phyloP scores from a whole-genome alignment of 495 filamentous ascomycete species.

The Acidiella bohemica region DNA sequence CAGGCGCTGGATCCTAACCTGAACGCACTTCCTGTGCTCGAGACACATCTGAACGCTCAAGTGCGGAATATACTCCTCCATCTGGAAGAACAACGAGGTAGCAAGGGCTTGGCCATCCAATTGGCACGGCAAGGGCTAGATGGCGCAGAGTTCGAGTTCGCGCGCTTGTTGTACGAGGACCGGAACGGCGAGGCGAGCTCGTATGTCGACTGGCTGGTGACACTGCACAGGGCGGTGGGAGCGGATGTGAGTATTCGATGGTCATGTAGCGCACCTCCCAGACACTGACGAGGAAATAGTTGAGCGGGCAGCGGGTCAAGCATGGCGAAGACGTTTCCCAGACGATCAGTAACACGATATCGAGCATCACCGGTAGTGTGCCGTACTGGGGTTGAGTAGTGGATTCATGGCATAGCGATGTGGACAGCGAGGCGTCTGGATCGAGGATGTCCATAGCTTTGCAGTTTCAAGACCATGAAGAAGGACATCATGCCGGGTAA shows the following conservation, averaged over 20 bases:
- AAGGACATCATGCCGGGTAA: too few relatives aligned
- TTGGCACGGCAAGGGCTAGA: slow-evolving; percentile 86
- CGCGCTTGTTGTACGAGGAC: slow-evolving; percentile 78
- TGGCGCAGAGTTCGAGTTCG: slow-evolving; percentile 94
- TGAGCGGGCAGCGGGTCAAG: slow-evolving; percentile 17
- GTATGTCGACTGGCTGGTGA: slow-evolving; percentile 97
- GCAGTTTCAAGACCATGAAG: too few relatives aligned
- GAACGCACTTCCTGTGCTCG: slow-evolving; percentile 55
- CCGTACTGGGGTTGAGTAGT: too few relatives aligned
- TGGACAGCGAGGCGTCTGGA: too few relatives aligned
- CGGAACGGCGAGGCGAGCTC: slow-evolving; percentile 93
- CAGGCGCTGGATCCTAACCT: slow-evolving; percentile 64
- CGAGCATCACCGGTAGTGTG: slow-evolving; percentile 9
- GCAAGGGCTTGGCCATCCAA: slow-evolving; percentile 79
- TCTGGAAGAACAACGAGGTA: slow-evolving; percentile 63
- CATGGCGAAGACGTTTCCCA: slow-evolving; percentile 7
- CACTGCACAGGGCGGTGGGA: slow-evolving; percentile 53
- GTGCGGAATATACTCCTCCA: slow-evolving; percentile 88
- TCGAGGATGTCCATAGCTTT: too few relatives aligned
- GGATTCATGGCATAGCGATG: too few relatives aligned
- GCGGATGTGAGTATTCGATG: slow-evolving; percentile 12
- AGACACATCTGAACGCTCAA: slow-evolving; percentile 91
- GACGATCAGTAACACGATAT: slow-evolving; percentile 10
- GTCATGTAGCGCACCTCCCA: too few relatives aligned
- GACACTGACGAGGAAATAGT: background rate